Evolutionary conservation across 176 grass and related monocot genomes (phyloP).

Genomic region (Eragrostis nindensis): DNA sequence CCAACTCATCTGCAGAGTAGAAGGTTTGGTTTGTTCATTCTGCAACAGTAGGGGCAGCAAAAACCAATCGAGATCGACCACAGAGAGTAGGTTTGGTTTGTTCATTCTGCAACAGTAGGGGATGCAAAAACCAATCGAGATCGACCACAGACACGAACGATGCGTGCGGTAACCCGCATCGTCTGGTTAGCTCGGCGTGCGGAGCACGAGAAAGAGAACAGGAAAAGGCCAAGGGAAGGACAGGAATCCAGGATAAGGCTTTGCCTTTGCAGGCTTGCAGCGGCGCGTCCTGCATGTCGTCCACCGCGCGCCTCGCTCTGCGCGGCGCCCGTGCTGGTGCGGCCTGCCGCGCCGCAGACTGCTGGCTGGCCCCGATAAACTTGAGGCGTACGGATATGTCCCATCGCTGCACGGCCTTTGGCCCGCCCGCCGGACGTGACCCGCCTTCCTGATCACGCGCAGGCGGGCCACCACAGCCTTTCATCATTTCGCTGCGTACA

Average conservation of each 20-base stretch:
- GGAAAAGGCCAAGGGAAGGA: not conserved
- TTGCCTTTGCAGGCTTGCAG: not conserved
- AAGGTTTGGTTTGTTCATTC: not conserved
- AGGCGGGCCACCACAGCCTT: not conserved
- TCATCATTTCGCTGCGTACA: conserved; percentile 5
- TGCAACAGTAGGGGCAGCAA: not conserved
- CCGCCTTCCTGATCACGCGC: not conserved
- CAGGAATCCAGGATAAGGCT: conserved; percentile 28
- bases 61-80: not conserved
- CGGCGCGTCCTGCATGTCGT: too few species aligned
- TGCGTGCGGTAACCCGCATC: not conserved
- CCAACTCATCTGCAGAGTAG: too few species aligned
- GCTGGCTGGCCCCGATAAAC: not conserved
- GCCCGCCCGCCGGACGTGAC: conserved; percentile 19
- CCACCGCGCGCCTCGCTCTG: not conserved
- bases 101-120: not conserved
- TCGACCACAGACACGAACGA: not conserved
- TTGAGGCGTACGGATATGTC: conserved; percentile 31
- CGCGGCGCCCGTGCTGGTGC: not conserved
- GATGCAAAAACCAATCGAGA: not conserved
- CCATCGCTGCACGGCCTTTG: conserved; percentile 40
- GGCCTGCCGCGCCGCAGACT: not conserved
- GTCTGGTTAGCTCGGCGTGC: conserved; percentile 12
- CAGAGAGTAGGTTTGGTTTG: not conserved
- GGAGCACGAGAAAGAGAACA: not conserved